Base-by-base conservation (phyloP, 495 filamentous ascomycete species). In the Filosporella fistucella region DNA sequence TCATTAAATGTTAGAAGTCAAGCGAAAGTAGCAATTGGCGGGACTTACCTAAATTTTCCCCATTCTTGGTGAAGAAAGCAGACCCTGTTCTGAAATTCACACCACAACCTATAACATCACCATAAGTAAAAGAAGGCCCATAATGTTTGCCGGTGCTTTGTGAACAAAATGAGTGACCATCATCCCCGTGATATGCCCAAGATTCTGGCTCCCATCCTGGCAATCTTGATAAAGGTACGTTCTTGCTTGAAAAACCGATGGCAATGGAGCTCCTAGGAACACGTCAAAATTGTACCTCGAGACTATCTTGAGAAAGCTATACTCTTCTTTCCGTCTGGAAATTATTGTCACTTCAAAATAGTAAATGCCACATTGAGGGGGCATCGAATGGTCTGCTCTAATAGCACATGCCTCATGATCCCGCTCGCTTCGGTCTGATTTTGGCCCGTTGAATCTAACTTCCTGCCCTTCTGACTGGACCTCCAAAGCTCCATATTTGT, bases 141-240 rank as follows among this genome's bases (percentile, higher is more conserved):
- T 86, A 90, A 28, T 73, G 60, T 57, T 88, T 88, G 7, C 91
- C 89, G 29, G 79, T 78, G 16, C 78, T 82, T 39, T 83, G 54
- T 16, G 48, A 55, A 24, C 84, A 79, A 58, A 94, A 99, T 34
- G 81, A 81, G 54, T 91, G 82, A 23, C 93, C 93, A 63, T 99
- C 93, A 62, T 99, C 94, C 20, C 93, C 91, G 59, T 99, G 93
- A 60, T 95, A 99, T 28, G 88, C 93, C 89, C 89, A 99, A 1
- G 90, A 96, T 33, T 96, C 89, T 17, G 81, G 80, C 59, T 99
- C 93, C 93, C 91, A 97, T 18, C 93, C 93, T 0, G 91, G 90
- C 23, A 95, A 76, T 54, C 89, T 74, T 51, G 84, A 81, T n/a
- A 96, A 74, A 0, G 81, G 76, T 10, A 88, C 88, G 44, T 79